Evolutionary conservation across 352 stramenopile genomes (phyloP), one percentile per base, ranked within the genome.

Genomic region (Phytophthora macrochlamydospora): DNA sequence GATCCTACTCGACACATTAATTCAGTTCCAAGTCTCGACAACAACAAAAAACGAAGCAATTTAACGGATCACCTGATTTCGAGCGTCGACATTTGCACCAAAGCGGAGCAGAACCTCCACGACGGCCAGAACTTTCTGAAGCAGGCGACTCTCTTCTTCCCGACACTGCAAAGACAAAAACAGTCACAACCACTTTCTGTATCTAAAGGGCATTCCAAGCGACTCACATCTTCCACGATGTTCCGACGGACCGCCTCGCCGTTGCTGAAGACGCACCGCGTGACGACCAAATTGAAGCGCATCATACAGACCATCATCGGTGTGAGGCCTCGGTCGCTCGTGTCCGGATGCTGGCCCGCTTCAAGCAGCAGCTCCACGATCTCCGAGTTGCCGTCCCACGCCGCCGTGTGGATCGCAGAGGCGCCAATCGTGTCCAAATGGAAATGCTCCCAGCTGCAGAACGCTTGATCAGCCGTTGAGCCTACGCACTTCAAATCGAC

Each of bases 241-340:
- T 71, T 76, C 28, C 64, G 55, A 14, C 29, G 64, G 13, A 76
- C 35, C 3, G 64, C 56, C 13, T 56, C 11, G 33, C 40, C 42
- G 24, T 65, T 67, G 9, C 59, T 63, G 29, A 76, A 73, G n/a
- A 76, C 51, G 51, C 56, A 73, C 56, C 59, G 59, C 55, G 67
- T 73, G 52, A 59, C 59, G 7, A 73, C 56, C 13, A 73, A 24
- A 37, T 66, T 72, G 56, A 57, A 65, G 35, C 55, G 69, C 59
- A 76, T 46, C 31, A 70, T 56, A 3, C 51, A 30, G 29, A 76
- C 59, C 59, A 73, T 73, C 29, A 67, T 59, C 6, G 69, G 31
- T 45, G 69, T 76, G 33, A 70, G 62, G 11, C 52, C 56, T 53
- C 59, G 32, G 52, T 71, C 64, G 12, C 12, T 32, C 13, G 69